These are phyloP conservation scores for Cryptococcus sp. DNA, from an alignment of 1,284 basidiomycete genomes.

Conservation along the genomic window DNA sequence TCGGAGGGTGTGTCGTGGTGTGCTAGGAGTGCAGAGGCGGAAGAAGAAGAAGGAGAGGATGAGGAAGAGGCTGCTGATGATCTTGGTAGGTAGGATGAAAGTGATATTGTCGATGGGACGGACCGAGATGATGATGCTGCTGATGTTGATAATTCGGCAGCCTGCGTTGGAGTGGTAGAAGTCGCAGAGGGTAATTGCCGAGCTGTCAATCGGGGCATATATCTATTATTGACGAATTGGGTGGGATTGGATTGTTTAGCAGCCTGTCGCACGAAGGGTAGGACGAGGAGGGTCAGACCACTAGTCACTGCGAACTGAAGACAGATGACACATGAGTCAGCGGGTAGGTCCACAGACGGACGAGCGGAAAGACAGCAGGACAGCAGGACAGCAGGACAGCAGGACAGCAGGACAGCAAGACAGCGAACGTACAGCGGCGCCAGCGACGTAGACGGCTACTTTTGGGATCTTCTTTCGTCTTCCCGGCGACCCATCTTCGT, in stretches of 20 bases:
- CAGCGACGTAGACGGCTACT: slow-evolving; percentile 43
- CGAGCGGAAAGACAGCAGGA: not conserved
- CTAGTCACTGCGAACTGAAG: slow-evolving; percentile 41
- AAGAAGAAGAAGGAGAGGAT: not conserved
- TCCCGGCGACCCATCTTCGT: slow-evolving; percentile 4
- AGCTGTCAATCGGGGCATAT: slow-evolving; percentile 4
- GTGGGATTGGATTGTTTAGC: slow-evolving; percentile 24
- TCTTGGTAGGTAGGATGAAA: not conserved
- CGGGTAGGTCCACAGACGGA: not conserved
- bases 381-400: not conserved
- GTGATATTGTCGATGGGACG: not conserved
- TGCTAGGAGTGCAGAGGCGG: not conserved
- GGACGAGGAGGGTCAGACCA: slow-evolving; percentile 38
- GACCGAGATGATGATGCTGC: not conserved
- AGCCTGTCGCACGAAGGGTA: slow-evolving; percentile 41
- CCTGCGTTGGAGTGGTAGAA: not conserved
- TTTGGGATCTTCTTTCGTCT: slow-evolving; percentile 33
- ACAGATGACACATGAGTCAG: not conserved
- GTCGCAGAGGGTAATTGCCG: not conserved
- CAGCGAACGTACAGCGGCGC: slow-evolving; percentile 38
- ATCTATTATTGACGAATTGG: slow-evolving; percentile 33
- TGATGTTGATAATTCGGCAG: not conserved
- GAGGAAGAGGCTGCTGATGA: not conserved
- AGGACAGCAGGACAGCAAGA: not conserved
- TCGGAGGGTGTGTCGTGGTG: not conserved